Evolutionary conservation across 2,329 filamentous ascomycete genomes (phyloP).

Genomic region (Coleophoma crateriformis): DNA sequence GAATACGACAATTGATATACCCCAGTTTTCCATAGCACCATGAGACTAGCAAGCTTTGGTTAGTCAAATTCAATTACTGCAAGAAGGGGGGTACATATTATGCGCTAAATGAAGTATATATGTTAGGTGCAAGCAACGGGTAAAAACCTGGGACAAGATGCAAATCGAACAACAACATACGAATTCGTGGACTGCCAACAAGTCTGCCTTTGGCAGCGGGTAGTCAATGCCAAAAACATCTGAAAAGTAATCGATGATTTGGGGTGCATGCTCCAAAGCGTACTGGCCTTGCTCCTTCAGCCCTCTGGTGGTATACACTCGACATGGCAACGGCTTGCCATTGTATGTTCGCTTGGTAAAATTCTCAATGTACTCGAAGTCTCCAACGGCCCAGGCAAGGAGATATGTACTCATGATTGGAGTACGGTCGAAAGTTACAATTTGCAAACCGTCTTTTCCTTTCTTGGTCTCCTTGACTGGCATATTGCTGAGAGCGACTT

Average conservation of each 20-base stretch:
- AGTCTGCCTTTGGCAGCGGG: slow-evolving; percentile 84
- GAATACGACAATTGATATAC: background rate
- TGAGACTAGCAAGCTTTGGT: slow-evolving; percentile 43
- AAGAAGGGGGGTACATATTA: background rate
- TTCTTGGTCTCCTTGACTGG: slow-evolving; percentile 67
- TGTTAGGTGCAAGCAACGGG: too few species aligned
- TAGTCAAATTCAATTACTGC: slow-evolving; percentile 22
- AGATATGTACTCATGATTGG: slow-evolving; percentile 92
- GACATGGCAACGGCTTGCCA: slow-evolving; percentile 83
- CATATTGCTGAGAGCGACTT: slow-evolving; percentile 93
- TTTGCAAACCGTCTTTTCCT: slow-evolving; percentile 58
- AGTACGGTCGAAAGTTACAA: slow-evolving; percentile 75
- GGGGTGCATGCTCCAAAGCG: slow-evolving; percentile 84
- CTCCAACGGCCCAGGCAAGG: slow-evolving; percentile 88
- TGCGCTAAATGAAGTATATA: too few species aligned
- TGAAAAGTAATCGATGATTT: slow-evolving; percentile 94
- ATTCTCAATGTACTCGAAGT: slow-evolving; percentile 94
- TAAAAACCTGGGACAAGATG: too few species aligned
- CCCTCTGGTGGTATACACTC: slow-evolving; percentile 94
- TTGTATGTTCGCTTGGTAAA: slow-evolving; percentile 88
- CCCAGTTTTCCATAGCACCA: slow-evolving; percentile 84
- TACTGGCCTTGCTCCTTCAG: slow-evolving; percentile 87
- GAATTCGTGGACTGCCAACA: slow-evolving; percentile 91
- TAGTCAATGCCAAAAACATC: slow-evolving; percentile 93
- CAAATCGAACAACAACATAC: slow-evolving; percentile 34